Base-by-base conservation (phyloP, 2,329 filamentous ascomycete species). In the Ceratocystis cubensis region DNA sequence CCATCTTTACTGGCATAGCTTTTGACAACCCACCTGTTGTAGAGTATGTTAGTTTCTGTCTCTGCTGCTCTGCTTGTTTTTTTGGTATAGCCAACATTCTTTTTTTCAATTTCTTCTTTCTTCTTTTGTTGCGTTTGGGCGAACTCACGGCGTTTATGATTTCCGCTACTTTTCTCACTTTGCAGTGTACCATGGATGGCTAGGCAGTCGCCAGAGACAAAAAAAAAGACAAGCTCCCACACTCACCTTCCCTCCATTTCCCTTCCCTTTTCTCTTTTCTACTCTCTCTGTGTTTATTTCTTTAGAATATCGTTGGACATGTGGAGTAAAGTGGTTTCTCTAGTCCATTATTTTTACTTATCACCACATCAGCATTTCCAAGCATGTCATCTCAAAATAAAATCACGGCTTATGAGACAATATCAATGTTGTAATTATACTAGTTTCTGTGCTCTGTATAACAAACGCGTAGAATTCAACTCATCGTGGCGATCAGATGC, bases 91-190 rank as follows among this genome's bases (percentile, higher is more conserved):
- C 57, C n/a, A 30, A 46, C 33, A 17, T 37, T 37, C 45, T 66
- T 66, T 50, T 64, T 53, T 20, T 63, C 50, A 8, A 28, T 30
- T 65, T 28, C 28, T 30, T 30, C 28, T 50, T 62, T 17, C 33
- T 56, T 22, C 59, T 22, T 64, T 61, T 56, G 57, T 61, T 64
- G 41, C 30, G 50, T 53, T 67, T 45, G 65, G 61, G 62, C 41
- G 50, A 67, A 61, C 64, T 62, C 56, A 65, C 22, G 66, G 66
- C 66, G 66, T 65, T 67, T 65, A 65, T 67, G 56, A 65, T 59
- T 56, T 45, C 63, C 48, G 56, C 53, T 65, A 46, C 13, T 56
- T 46, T 62, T 64, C 57, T 65, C 53, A 5, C 48, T 50, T 65
- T 10, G 65, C 37, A 41, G 28, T 61, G 44, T 59, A 65, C 28